These are phyloP conservation scores for Penicillium paxilli DNA, from an alignment of 495 filamentous ascomycete species.

Conservation along the genomic window DNA sequence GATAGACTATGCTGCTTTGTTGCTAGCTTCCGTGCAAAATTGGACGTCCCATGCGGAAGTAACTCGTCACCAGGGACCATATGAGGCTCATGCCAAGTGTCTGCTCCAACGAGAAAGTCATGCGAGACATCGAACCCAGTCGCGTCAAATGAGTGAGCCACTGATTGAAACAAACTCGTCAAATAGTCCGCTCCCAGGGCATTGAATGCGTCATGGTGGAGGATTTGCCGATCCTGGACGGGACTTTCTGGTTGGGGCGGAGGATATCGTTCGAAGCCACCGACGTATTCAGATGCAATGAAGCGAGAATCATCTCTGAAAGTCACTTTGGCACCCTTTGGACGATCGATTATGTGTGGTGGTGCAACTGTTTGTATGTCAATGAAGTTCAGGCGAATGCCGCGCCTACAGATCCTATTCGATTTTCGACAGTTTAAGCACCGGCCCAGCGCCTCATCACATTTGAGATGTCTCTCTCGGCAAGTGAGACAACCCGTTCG, in stretches of 20 bases:
- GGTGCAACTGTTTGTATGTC: conserved; percentile 75
- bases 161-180: conserved; percentile 26
- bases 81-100: conserved; percentile 25
- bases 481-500: conserved; percentile 79
- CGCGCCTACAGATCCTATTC: conserved; percentile 79
- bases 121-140: conserved; percentile 19
- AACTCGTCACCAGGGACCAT: conserved; percentile 27
- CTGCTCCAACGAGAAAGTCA: conserved; percentile 18
- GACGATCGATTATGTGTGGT: conserved; percentile 58
- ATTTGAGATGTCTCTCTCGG: conserved; percentile 74
- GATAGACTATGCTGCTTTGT: conserved; percentile 38
- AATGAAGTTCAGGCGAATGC: conserved; percentile 89
- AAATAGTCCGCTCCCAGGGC: conserved; percentile 27
- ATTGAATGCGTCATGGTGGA: conserved; percentile 40
- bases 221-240: conserved; percentile 30
- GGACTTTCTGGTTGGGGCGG: conserved; percentile 43
- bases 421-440: conserved; percentile 92
- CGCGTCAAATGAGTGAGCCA: conserved; percentile 27
- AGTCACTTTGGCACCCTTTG: conserved; percentile 66
- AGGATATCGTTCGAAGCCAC: conserved; percentile 75
- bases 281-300: conserved; percentile 90
- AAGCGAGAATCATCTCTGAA: conserved; percentile 89
- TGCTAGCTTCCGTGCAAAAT: conserved; percentile 28
- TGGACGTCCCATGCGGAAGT: conserved; percentile 26
- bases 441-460: conserved; percentile 77